Conservation (phyloP, 345 rosid genomes). For the Diplotaxis tenuifolia region DNA sequence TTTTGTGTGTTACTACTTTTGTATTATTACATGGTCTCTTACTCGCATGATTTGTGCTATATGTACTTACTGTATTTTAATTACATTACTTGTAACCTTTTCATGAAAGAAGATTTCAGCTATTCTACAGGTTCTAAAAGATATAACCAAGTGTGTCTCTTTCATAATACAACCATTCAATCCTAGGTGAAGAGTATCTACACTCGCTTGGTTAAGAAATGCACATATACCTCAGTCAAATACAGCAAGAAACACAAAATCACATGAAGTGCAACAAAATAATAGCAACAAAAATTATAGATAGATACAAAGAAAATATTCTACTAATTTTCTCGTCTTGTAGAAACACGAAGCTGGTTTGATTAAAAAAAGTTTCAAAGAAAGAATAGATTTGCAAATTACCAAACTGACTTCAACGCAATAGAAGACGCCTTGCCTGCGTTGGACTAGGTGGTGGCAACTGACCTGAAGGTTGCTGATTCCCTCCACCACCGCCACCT, state of each 20-base stretch:
- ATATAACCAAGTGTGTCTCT: not conserved
- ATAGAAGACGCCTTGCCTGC: constrained; percentile 36
- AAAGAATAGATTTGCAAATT: constrained; percentile 28
- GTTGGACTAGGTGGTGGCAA: constrained; percentile 25
- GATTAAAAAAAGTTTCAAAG: not conserved
- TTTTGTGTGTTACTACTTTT: constrained; percentile 3
- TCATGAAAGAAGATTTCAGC: not conserved
- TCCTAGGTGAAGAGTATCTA: too few species aligned
- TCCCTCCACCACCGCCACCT: constrained; percentile 6
- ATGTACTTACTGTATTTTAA: not conserved
- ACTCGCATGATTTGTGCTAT: not conserved
- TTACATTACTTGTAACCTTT: not conserved
- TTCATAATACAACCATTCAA: too few species aligned
- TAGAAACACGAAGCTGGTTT: constrained; percentile 20
- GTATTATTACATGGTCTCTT: not conserved
- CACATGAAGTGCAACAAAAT: not conserved
- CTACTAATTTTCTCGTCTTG: constrained; percentile 18
- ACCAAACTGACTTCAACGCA: constrained; percentile 32
- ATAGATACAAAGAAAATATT: constrained; percentile 10
- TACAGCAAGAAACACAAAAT: not conserved
- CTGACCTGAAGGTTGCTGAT: constrained; percentile 7
- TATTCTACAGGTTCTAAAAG: not conserved
- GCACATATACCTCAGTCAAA: not conserved
- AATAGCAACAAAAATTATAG: constrained; percentile 1
- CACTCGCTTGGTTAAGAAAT: not conserved